phyloP scores from a whole-genome alignment of 1,284 basidiomycete genomes.

The Trametes sp. region DNA sequence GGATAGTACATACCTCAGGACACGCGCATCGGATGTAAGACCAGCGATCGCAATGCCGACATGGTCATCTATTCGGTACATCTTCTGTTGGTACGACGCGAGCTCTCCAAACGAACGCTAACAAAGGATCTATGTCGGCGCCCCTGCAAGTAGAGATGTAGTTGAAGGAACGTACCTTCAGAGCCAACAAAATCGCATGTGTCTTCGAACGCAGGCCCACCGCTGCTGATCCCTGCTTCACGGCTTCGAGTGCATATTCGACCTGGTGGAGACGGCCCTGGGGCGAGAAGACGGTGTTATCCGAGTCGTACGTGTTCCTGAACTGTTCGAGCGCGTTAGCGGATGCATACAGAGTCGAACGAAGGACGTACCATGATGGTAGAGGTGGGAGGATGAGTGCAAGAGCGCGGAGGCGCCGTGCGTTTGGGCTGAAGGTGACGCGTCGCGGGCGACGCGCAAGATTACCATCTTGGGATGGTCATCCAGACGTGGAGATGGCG shows the following conservation, averaged over 20 bases:
- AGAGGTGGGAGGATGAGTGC: constrained; percentile 21
- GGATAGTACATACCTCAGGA: constrained; percentile 84
- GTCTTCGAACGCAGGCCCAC: constrained; percentile 96
- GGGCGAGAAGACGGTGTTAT: constrained; percentile 96
- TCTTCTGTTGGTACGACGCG: constrained; percentile 99
- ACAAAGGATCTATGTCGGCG: neutral
- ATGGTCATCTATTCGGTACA: constrained; percentile 99
- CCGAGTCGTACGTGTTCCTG: constrained; percentile 94
- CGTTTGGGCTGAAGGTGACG: constrained; percentile 33
- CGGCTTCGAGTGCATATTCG: constrained; percentile 99
- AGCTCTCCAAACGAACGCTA: constrained; percentile 99
- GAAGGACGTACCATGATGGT: constrained; percentile 28
- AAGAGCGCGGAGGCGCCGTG: constrained; percentile 19
- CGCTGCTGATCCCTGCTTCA: constrained; percentile 99
- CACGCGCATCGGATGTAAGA: constrained; percentile 96
- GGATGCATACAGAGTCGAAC: neutral
- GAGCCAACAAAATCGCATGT: constrained; percentile 90
- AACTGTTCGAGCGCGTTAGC: constrained; percentile 62
- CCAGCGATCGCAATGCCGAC: constrained; percentile 99
- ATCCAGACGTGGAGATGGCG: neutral
- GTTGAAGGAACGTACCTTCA: constrained; percentile 8
- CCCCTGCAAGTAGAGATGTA: neutral
- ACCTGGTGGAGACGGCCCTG: constrained; percentile 94
- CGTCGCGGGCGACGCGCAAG: constrained; percentile 39
- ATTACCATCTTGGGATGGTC: constrained; percentile 27